phyloP scores from a whole-genome alignment of 192 early-diverging fungal genomes.

The Phycomyces nitens region DNA sequence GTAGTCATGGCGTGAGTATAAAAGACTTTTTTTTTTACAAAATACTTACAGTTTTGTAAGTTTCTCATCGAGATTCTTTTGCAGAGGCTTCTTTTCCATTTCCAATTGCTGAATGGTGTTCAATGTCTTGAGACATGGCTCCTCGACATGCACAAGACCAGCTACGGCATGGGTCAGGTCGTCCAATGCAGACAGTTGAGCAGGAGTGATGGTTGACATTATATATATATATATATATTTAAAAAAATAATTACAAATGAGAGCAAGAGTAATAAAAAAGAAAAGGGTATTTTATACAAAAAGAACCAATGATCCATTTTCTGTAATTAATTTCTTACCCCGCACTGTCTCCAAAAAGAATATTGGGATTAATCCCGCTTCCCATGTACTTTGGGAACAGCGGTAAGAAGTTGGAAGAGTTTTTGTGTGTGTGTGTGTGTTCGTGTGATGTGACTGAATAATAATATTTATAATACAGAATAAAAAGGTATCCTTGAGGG shows the following conservation, averaged over 20 bases:
- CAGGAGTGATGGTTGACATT: not conserved
- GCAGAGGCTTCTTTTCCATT: constrained; percentile 15
- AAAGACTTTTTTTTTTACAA: too few relatives aligned
- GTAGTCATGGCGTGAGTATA: too few relatives aligned
- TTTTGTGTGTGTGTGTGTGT: too few relatives aligned
- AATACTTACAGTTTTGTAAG: constrained; percentile 32
- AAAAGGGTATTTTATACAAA: not conserved
- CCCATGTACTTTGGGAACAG: too few relatives aligned
- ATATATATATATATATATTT: not conserved
- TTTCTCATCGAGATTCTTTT: constrained; percentile 14
- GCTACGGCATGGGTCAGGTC: constrained; percentile 27
- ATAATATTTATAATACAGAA: too few relatives aligned
- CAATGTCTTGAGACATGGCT: constrained; percentile 16
- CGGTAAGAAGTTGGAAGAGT: too few relatives aligned
- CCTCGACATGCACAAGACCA: constrained; percentile 25
- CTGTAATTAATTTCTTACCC: too few relatives aligned
- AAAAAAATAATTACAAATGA: not conserved
- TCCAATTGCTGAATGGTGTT: constrained; percentile 13
- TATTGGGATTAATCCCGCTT: too few relatives aligned
- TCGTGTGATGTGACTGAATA: too few relatives aligned
- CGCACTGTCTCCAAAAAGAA: not conserved
- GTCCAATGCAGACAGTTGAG: constrained; percentile 19
- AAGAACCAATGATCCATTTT: not conserved
- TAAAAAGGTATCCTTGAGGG: too few relatives aligned
- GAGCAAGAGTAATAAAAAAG: not conserved